Conservation (phyloP, 768 basidiomycete genomes). For the Mycena floridula region DNA sequence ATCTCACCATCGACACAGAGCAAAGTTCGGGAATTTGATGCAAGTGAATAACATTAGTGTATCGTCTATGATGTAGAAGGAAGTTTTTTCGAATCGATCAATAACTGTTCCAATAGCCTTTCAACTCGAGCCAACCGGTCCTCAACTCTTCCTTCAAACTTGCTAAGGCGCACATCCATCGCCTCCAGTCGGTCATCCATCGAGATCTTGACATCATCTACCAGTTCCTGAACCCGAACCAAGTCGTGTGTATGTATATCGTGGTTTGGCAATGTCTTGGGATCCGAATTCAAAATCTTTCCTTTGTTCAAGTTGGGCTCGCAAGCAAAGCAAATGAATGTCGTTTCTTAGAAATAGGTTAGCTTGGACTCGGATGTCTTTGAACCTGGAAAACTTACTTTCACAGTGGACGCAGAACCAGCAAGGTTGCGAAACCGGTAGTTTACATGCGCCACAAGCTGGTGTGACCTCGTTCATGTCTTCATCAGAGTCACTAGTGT, state of each 20-base stretch:
- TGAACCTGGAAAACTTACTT: conserved; percentile 3
- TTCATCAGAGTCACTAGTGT: background rate
- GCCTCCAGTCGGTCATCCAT: conserved; percentile 12
- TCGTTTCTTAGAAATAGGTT: conserved; percentile 4
- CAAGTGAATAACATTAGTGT: too few relatives aligned
- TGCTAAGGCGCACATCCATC: conserved; percentile 11
- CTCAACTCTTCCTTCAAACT: conserved; percentile 11
- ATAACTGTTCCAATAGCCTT: conserved; percentile 6
- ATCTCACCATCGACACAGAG: too few relatives aligned
- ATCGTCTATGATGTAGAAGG: too few relatives aligned
- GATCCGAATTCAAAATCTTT: conserved; percentile 10
- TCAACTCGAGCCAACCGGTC: conserved; percentile 10
- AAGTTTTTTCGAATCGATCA: too few relatives aligned
- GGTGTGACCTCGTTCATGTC: background rate
- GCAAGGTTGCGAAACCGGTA: conserved; percentile 9
- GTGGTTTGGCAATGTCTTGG: conserved; percentile 7
- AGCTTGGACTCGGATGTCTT: background rate
- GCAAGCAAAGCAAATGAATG: conserved; percentile 12
- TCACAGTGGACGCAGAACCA: conserved; percentile 17
- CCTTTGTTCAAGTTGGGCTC: too few relatives aligned
- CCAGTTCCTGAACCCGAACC: conserved; percentile 7
- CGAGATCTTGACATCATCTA: conserved; percentile 13
- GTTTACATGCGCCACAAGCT: conserved; percentile 7
- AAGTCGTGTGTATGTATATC: conserved; percentile 11
- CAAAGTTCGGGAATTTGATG: too few relatives aligned